Evolutionary conservation across 2,329 filamentous ascomycete species (phyloP).

Genomic region (Chrysoporthe deuterocubensis): DNA sequence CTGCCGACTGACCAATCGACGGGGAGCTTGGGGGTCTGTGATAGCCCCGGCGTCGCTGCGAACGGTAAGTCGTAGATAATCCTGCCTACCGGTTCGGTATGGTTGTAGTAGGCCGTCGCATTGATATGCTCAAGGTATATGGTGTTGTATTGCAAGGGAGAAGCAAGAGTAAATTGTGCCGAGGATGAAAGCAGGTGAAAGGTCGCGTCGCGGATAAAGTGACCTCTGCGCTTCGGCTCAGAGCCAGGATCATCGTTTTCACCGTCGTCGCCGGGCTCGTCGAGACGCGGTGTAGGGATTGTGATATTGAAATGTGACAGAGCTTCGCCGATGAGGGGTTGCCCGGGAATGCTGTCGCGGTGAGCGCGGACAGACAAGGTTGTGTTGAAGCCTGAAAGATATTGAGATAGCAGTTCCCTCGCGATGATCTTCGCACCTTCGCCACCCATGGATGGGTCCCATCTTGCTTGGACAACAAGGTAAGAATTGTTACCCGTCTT

Average conservation of each 20-base stretch:
- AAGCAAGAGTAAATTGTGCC: slow-evolving; percentile 81
- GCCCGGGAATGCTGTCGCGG: slow-evolving; percentile 70
- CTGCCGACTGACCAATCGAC: slow-evolving; percentile 79
- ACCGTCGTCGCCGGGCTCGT: slow-evolving; percentile 51
- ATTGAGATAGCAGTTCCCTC: slow-evolving; percentile 78
- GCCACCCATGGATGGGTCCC: slow-evolving; percentile 74
- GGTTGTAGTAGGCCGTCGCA: slow-evolving; percentile 84
- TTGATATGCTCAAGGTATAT: slow-evolving; percentile 80
- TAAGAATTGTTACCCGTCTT: slow-evolving; percentile 73
- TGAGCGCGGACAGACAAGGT: slow-evolving; percentile 76
- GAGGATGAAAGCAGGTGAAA: slow-evolving; percentile 88
- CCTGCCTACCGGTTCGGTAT: slow-evolving; percentile 74
- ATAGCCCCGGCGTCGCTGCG: slow-evolving; percentile 73
- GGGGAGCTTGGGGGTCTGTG: slow-evolving; percentile 75
- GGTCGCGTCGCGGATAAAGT: slow-evolving; percentile 84
- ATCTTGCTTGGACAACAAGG: slow-evolving; percentile 69
- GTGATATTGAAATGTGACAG: slow-evolving; percentile 74
- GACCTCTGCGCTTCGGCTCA: slow-evolving; percentile 41
- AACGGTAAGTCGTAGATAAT: slow-evolving; percentile 79
- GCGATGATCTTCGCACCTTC: slow-evolving; percentile 64
- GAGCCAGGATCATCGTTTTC: slow-evolving; percentile 43
- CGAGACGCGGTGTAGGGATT: slow-evolving; percentile 71
- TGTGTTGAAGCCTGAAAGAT: slow-evolving; percentile 86
- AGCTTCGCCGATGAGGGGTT: slow-evolving; percentile 73
- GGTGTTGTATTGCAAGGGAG: slow-evolving; percentile 74